Evolutionary conservation across 2,329 filamentous ascomycete species (phyloP).

Genomic region (Botrytis fabae): DNA sequence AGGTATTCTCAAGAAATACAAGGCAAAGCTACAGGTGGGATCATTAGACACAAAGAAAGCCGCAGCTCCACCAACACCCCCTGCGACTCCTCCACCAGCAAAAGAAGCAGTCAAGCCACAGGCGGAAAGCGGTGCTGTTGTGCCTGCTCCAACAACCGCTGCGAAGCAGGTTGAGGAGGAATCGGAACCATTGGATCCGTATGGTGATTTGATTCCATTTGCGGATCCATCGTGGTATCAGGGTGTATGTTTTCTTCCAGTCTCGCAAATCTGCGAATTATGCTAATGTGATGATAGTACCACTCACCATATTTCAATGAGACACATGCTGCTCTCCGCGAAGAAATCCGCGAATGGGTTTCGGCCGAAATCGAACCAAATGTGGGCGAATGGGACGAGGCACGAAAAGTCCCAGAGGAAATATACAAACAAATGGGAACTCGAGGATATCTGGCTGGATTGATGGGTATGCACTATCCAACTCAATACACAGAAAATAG

Average conservation of each 20-base stretch:
- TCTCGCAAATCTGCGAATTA: neutral
- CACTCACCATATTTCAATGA: conserved; percentile 97
- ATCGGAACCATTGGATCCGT: conserved; percentile 78
- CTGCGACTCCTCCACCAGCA: conserved; percentile 47
- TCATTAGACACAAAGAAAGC: conserved; percentile 85
- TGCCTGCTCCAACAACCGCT: conserved; percentile 46
- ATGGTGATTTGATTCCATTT: conserved; percentile 84
- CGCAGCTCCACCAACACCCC: conserved; percentile 52
- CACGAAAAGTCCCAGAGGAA: conserved; percentile 79
- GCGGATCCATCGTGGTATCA: conserved; percentile 95
- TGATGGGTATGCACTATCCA: conserved; percentile 83
- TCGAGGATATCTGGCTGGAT: conserved; percentile 87
- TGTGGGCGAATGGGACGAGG: conserved; percentile 96
- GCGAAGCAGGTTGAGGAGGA: conserved; percentile 43
- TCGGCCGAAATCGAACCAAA: conserved; percentile 86
- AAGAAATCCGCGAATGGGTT: conserved; percentile 90
- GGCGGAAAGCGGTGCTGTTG: conserved; percentile 56
- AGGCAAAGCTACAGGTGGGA: conserved; percentile 80
- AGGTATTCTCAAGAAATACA: conserved; percentile 58
- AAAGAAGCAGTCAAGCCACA: conserved; percentile 56
- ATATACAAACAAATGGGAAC: conserved; percentile 97
- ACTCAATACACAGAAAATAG: conserved; percentile 68
- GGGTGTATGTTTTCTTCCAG: conserved; percentile 61
- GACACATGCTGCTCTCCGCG: conserved; percentile 84
- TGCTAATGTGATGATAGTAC: conserved; percentile 57